These are phyloP conservation scores for Ophiostoma triangulosporum DNA, from an alignment of 2,329 filamentous ascomycete species.

Conservation along the genomic window DNA sequence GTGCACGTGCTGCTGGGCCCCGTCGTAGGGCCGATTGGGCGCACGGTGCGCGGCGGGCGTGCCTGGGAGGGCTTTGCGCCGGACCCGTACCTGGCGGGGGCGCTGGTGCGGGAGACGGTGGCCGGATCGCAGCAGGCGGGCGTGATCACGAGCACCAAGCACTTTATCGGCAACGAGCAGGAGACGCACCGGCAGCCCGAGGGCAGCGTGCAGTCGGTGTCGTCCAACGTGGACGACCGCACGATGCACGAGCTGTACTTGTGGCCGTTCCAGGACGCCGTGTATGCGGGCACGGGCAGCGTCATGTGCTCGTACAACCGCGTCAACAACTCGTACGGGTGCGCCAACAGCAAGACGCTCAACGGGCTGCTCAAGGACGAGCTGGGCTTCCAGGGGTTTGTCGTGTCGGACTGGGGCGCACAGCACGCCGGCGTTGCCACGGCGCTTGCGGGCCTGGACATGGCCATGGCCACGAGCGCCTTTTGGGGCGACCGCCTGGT, in stretches of 20 bases:
- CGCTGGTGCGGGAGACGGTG: constrained; percentile 39
- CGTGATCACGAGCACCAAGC: constrained; percentile 49
- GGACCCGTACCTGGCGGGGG: constrained; percentile 50
- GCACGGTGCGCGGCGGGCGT: constrained; percentile 45
- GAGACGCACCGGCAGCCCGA: constrained; percentile 38
- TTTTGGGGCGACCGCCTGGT: constrained; percentile 41
- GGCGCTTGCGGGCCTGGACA: constrained; percentile 53
- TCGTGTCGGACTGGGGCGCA: constrained; percentile 54
- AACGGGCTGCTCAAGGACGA: constrained; percentile 52
- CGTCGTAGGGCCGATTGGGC: constrained; percentile 53
- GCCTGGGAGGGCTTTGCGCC: constrained; percentile 41
- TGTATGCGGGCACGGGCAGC: constrained; percentile 42
- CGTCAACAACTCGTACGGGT: constrained; percentile 55
- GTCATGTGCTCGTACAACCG: constrained; percentile 54
- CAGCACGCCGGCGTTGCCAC: constrained; percentile 50
- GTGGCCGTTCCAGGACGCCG: constrained; percentile 42
- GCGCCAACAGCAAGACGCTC: constrained; percentile 50
- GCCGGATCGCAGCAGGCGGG: constrained; percentile 56
- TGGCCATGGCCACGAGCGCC: constrained; percentile 47
- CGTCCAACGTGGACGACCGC: constrained; percentile 30
- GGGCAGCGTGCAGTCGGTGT: constrained; percentile 30
- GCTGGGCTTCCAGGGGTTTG: constrained; percentile 47
- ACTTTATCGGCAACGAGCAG: constrained; percentile 44
- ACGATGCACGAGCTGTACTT: constrained; percentile 36
- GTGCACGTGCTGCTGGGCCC: constrained; percentile 63